Evolutionary conservation across 495 filamentous ascomycete species (phyloP).

Genomic region (Hapsidospora chrysogenum): DNA sequence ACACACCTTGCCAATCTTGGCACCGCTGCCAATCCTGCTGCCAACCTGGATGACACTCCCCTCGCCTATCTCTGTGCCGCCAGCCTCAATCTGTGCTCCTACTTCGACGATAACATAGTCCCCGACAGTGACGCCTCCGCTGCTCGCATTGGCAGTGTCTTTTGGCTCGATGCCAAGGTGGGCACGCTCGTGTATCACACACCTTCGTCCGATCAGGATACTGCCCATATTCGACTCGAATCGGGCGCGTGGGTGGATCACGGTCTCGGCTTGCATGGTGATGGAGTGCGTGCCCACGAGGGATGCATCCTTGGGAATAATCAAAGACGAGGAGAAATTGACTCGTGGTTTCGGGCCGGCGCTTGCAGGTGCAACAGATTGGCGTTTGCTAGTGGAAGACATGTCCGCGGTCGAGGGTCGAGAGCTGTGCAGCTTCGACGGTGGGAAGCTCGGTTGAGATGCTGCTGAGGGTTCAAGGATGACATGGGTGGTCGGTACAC

Average conservation of each 20-base stretch:
- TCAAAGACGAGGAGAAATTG: constrained; percentile 49
- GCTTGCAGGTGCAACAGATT: neutral
- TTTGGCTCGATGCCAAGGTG: constrained; percentile 32
- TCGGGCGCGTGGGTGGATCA: constrained; percentile 68
- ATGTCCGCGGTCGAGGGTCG: too few relatives aligned
- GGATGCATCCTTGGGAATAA: constrained; percentile 59
- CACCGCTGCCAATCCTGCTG: constrained; percentile 40
- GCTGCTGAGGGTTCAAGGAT: too few relatives aligned
- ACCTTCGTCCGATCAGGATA: constrained; percentile 53
- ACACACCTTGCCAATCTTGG: constrained; percentile 47
- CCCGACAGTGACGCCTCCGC: constrained; percentile 29
- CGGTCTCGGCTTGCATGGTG: constrained; percentile 47
- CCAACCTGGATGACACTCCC: constrained; percentile 45
- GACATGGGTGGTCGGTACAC: too few relatives aligned
- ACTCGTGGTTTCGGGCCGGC: constrained; percentile 43
- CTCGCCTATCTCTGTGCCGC: constrained; percentile 41
- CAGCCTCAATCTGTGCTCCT: constrained; percentile 41
- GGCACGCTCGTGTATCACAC: constrained; percentile 61
- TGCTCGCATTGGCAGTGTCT: constrained; percentile 8
- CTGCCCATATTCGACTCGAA: constrained; percentile 53
- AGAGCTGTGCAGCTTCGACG: too few relatives aligned
- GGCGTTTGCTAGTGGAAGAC: neutral
- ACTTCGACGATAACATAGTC: constrained; percentile 45
- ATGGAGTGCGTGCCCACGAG: constrained; percentile 59
- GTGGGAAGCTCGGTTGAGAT: too few relatives aligned